Base-by-base conservation (phyloP, 495 filamentous ascomycete species). In the Bryoglossum gracile region DNA sequence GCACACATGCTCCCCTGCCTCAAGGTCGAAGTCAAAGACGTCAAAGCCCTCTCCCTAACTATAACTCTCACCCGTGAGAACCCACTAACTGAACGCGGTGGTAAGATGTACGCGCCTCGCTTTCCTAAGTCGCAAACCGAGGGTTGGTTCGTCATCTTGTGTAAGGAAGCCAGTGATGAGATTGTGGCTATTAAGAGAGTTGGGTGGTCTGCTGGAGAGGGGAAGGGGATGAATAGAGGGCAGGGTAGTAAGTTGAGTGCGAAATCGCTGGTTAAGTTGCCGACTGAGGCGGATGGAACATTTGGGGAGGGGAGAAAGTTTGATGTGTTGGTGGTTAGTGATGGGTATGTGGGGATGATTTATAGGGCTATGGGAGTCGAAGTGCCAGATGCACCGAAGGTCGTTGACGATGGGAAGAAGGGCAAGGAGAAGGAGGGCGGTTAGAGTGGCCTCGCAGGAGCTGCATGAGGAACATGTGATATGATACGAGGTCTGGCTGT, bases 121-220 rank as follows among this genome's bases (percentile, higher is more conserved):
- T 97, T 92, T 67, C 94, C 92, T 0, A 98, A 98, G 65, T 81
- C 88, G 18, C 92, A 98, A 63, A 89, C 86, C 0, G 92, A 98
- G 64, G 90, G 94, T 1, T 97, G 80, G 77, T 96, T 97, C 63
- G 75, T 91, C 5, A 50, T 97, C 32, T 73, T 94, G 0, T 75
- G 77, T 3, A 79, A 88, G 52, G 65, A 73, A 1, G 65, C 63
- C 9, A 68, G 61, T 8, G 89, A 90, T 51, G 89, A 95, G 51
- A 70, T 97, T 4, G 56, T 94, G 4, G 91, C 84, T 2, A 69
- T 97, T 40, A 95, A 95, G 70, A 70, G 92, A 41, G 78, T 89
- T 0, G 82, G 80, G 0, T 97, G 91, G 89, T 74, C 70, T 11
- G 49, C 71, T 14, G 34, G 23, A 24, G 34, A 34, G 9, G 18